phyloP scores from a whole-genome alignment of 139 green algal species.

The Trebouxia sp. region DNA sequence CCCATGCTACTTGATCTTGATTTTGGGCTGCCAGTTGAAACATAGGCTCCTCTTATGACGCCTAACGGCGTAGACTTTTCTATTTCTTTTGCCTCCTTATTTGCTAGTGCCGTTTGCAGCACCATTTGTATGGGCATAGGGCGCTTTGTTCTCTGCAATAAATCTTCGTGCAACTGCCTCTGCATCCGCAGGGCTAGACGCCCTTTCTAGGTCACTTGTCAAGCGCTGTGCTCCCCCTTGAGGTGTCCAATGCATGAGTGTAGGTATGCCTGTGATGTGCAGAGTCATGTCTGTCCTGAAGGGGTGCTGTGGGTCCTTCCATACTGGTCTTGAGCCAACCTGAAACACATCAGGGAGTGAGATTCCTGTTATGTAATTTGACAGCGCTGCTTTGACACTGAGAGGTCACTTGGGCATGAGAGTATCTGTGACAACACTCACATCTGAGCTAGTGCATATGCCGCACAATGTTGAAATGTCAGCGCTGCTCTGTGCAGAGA shows the following conservation, averaged over 20 bases:
- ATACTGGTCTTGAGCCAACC: constrained; percentile 38
- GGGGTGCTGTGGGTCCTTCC: constrained; percentile 42
- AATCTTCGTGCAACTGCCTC: constrained; percentile 3
- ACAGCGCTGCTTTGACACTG: not conserved
- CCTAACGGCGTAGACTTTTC: no score
- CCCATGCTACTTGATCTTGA: no score
- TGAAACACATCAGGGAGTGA: not conserved
- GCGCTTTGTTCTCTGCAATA: not conserved
- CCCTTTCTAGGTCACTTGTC: constrained; percentile 5
- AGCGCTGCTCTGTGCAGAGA: no score
- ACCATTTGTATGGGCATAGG: not conserved
- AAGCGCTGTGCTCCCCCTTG: constrained; percentile 19
- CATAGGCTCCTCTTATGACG: no score
- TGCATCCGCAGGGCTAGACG: not conserved
- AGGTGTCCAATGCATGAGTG: constrained; percentile 37
- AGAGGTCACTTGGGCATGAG: not conserved
- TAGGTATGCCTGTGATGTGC: constrained; percentile 43
- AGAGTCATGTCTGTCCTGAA: constrained; percentile 22
- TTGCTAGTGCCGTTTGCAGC: no score
- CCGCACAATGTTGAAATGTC: no score
- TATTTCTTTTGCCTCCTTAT: no score
- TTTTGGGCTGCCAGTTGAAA: no score
- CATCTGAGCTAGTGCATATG: no score
- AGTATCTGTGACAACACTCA: no score
- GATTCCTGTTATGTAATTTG: not conserved